Evolutionary conservation across 148 eudicot species (phyloP).

Genomic region (Fagopyrum tataricum): DNA sequence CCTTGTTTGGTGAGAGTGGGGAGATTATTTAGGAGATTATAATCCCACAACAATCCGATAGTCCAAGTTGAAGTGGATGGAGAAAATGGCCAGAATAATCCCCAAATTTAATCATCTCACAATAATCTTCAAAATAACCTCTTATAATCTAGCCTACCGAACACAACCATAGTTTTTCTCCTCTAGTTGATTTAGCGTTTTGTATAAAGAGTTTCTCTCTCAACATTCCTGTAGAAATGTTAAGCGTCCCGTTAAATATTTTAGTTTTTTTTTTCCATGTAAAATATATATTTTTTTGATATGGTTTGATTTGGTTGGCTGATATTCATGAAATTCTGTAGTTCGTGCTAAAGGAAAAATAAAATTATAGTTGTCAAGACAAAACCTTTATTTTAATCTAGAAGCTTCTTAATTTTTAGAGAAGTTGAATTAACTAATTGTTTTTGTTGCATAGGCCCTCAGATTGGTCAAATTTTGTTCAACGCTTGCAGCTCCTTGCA

Average conservation of each 20-base stretch:
- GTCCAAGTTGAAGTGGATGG: too few species aligned
- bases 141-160: too few species aligned
- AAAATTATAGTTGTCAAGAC: not conserved
- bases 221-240: not conserved
- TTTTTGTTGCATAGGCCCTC: conserved; percentile 43
- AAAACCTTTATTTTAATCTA: not conserved
- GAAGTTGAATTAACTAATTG: not conserved
- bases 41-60: too few species aligned
- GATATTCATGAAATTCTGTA: not conserved
- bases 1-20: too few species aligned
- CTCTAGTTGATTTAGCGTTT: not conserved
- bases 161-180: not conserved
- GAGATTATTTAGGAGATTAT: too few species aligned
- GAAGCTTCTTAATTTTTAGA: not conserved
- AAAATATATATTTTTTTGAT: conserved; percentile 3
- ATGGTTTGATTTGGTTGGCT: not conserved
- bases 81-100: too few species aligned
- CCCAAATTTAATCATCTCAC: too few species aligned
- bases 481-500: conserved; percentile 55
- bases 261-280: not conserved
- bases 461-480: conserved; percentile 56
- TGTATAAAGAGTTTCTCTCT: not conserved
- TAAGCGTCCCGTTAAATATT: not conserved
- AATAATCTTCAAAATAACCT: too few species aligned
- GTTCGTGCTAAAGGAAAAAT: not conserved